These are phyloP conservation scores for Mycotypha africana DNA, from an alignment of 371 early-diverging fungal species.

Conservation along the genomic window DNA sequence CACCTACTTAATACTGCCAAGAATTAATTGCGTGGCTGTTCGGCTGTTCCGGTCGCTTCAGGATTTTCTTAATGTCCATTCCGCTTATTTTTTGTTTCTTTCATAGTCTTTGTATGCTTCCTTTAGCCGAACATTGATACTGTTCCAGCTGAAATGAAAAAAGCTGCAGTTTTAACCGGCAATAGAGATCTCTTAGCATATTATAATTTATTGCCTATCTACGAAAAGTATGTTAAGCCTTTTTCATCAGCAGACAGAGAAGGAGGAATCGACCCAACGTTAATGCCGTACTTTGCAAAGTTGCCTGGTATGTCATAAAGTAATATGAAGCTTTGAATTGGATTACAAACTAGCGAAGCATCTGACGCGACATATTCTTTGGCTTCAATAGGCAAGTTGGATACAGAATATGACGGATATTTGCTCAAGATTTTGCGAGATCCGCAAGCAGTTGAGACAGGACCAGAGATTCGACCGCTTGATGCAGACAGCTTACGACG, in stretches of 20 bases:
- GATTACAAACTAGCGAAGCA: neutral
- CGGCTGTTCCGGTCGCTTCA: too few relatives aligned
- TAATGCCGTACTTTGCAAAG: conserved; percentile 45
- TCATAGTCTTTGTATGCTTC: too few relatives aligned
- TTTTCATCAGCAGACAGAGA: conserved; percentile 37
- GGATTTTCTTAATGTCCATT: too few relatives aligned
- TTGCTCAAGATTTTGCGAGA: conserved; percentile 35
- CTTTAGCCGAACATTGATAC: too few relatives aligned
- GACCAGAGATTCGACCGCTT: conserved; percentile 29
- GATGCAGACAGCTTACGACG: conserved; percentile 44
- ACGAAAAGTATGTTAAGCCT: conserved; percentile 52
- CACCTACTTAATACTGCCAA: too few relatives aligned
- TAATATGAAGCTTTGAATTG: neutral
- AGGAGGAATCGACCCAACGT: conserved; percentile 36
- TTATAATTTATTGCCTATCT: conserved; percentile 50
- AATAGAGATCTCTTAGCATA: conserved; percentile 53
- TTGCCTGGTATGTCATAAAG: conserved; percentile 44
- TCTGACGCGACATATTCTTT: too few relatives aligned
- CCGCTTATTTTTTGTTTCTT: too few relatives aligned
- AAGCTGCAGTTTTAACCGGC: conserved; percentile 31
- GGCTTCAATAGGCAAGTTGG: conserved; percentile 35
- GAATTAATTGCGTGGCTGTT: too few relatives aligned
- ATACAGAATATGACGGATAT: conserved; percentile 36
- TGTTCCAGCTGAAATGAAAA: too few relatives aligned
- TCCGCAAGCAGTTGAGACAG: conserved; percentile 32